A percentile compares a stretch with the other conserved stretches of the same genome.
These are phyloP conservation scores for Primulina huaijiensis DNA, from an alignment of 257 asterid species.

Conservation along the genomic window DNA sequence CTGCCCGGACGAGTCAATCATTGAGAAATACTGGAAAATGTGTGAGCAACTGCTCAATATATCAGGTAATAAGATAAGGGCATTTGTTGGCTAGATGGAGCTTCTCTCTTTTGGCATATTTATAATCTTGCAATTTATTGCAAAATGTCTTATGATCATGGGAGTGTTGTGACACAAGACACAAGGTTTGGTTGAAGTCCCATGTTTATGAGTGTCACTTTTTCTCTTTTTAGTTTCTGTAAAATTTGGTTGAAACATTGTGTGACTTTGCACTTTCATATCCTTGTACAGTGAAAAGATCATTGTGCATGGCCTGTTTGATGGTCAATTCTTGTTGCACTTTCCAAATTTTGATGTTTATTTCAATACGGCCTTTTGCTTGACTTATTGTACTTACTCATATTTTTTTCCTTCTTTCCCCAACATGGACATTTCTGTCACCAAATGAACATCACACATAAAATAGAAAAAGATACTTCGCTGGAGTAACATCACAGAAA, in stretches of 20 bases:
- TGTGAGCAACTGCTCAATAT: constrained; percentile 67
- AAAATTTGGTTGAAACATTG: constrained; percentile 12
- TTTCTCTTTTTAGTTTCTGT: constrained; percentile 5
- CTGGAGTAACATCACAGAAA: constrained; percentile 5
- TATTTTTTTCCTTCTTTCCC: neutral
- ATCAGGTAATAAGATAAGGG: constrained; percentile 52
- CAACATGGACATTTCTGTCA: neutral
- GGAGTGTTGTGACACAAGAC: constrained; percentile 14
- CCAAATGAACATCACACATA: neutral
- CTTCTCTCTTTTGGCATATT: constrained; percentile 10
- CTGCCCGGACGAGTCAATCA: constrained; percentile 51
- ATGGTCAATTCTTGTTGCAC: neutral
- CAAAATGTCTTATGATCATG: constrained; percentile 8
- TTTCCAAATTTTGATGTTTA: constrained; percentile 1
- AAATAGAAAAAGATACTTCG: neutral
- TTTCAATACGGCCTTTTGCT: neutral
- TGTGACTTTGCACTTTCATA: neutral
- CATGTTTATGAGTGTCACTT: neutral
- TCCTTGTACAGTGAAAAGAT: neutral
- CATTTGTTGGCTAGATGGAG: constrained; percentile 22
- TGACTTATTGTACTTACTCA: neutral
- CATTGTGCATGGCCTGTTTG: neutral
- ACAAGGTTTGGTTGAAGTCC: constrained; percentile 13
- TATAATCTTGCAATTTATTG: constrained; percentile 1
- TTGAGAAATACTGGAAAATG: constrained; percentile 75